A percentile compares a stretch with the other conserved stretches of the same genome.
These are phyloP conservation scores for Aspergillus ruber DNA, from an alignment of 2,329 filamentous ascomycete genomes.

Conservation along the genomic window DNA sequence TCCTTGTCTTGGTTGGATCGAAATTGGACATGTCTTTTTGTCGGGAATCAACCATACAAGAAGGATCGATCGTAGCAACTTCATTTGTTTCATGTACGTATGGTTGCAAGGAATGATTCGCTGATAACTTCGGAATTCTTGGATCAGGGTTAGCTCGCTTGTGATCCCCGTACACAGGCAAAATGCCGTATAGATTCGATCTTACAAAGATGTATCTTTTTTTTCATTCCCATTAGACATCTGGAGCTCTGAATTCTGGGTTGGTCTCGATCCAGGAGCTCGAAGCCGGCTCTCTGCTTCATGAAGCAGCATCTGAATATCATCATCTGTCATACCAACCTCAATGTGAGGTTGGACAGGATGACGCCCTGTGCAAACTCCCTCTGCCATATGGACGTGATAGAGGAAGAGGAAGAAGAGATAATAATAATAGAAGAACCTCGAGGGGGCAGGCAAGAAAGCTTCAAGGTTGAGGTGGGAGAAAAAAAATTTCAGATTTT, in stretches of 20 bases:
- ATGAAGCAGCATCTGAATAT: constrained; percentile 57
- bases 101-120: constrained; percentile 43
- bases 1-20: not conserved
- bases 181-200: not conserved
- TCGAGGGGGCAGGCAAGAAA: not conserved
- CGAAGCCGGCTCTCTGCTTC: constrained; percentile 56
- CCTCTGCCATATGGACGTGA: not conserved
- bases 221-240: not conserved
- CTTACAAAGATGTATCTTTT: not conserved
- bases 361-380: no score
- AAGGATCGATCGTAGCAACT: constrained; percentile 48
- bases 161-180: not conserved
- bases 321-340: constrained; percentile 52
- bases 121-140: constrained; percentile 45
- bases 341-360: not conserved
- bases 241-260: not conserved
- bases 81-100: constrained; percentile 50
- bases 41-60: constrained; percentile 44
- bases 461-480: not conserved
- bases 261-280: constrained; percentile 11
- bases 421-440: no score
- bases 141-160: not conserved
- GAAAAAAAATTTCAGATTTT: constrained; percentile 10
- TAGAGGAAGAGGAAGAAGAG: no score
- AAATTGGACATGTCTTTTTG: constrained; percentile 27